Evolutionary conservation across 805 yeast species (phyloP).

Genomic region (Starmerella powellii): DNA sequence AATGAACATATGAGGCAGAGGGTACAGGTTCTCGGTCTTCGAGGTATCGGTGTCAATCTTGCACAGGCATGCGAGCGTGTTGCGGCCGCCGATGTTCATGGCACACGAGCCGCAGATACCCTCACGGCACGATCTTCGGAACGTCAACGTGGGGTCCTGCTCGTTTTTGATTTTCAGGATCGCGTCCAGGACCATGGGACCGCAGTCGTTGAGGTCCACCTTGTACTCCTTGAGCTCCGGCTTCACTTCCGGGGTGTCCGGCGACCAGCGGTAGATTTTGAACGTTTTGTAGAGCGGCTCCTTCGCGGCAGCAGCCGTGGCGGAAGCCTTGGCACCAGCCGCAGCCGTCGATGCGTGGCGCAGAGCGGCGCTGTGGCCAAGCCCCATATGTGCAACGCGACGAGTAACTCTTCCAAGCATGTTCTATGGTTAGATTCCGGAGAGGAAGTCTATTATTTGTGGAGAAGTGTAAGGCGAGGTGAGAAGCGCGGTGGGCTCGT

Average conservation of each 20-base stretch:
- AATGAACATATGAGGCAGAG: slow-evolving; percentile 95
- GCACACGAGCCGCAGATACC: slow-evolving; percentile 99
- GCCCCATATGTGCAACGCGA: background rate
- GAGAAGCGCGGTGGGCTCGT: background rate
- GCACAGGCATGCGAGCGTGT: slow-evolving; percentile 94
- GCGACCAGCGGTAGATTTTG: slow-evolving; percentile 95
- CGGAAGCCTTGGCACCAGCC: no score
- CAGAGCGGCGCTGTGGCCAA: slow-evolving; percentile 3
- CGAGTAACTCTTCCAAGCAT: background rate
- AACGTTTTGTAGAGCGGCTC: slow-evolving; percentile 62
- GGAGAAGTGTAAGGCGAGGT: no score
- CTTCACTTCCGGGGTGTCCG: slow-evolving; percentile 87
- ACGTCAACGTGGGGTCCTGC: slow-evolving; percentile 88
- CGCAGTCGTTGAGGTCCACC: slow-evolving; percentile 79
- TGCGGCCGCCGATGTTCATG: slow-evolving; percentile 96
- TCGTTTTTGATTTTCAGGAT: slow-evolving; percentile 89
- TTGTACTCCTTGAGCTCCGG: slow-evolving; percentile 76
- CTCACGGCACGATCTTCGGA: slow-evolving; percentile 97
- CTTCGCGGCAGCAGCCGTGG: slow-evolving; percentile 36
- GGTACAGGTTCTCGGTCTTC: slow-evolving; percentile 79
- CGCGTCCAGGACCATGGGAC: slow-evolving; percentile 97
- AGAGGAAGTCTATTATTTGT: background rate
- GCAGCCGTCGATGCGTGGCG: slow-evolving; percentile 32
- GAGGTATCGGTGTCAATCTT: slow-evolving; percentile 70
- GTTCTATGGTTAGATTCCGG: background rate